These are phyloP conservation scores for Rhynchosporium graminicola DNA, from an alignment of 2,329 filamentous ascomycete species.

Conservation along the genomic window DNA sequence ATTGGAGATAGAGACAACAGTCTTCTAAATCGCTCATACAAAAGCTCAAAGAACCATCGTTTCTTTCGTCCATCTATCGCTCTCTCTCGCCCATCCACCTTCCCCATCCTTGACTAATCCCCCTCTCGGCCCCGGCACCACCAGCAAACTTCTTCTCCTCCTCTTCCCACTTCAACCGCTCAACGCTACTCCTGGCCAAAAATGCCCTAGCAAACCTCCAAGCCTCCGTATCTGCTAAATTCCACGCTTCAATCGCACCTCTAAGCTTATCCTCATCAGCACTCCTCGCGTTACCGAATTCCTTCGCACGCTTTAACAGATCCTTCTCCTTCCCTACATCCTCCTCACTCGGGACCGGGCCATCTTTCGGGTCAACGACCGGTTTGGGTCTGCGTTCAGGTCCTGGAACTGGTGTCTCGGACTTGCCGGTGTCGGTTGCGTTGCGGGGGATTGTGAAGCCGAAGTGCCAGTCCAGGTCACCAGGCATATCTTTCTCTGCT, in stretches of 20 bases:
- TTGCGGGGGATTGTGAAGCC: conserved; percentile 76
- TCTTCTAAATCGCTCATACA: conserved; percentile 13
- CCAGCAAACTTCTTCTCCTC: conserved; percentile 66
- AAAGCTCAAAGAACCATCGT: neutral
- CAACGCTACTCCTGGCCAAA: conserved; percentile 60
- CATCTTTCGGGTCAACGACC: conserved; percentile 50
- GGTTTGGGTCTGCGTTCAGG: conserved; percentile 57
- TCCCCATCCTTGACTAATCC: conserved; percentile 34
- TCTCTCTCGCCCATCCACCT: conserved; percentile 39
- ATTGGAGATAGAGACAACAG: conserved; percentile 14
- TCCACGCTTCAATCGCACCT: conserved; percentile 63
- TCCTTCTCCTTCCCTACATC: conserved; percentile 56
- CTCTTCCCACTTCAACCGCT: conserved; percentile 69
- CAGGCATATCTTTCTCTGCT: conserved; percentile 58
- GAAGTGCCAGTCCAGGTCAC: conserved; percentile 86
- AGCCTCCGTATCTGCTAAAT: conserved; percentile 72
- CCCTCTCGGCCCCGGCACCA: conserved; percentile 51
- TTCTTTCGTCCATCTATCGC: conserved; percentile 8
- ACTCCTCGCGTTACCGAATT: conserved; percentile 48
- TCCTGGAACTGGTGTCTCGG: conserved; percentile 58
- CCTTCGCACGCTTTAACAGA: conserved; percentile 56
- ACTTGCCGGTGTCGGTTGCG: conserved; percentile 53
- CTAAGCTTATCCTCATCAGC: conserved; percentile 50
- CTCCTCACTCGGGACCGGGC: conserved; percentile 52
- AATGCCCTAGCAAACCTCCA: conserved; percentile 76